These are phyloP conservation scores for Hibiscus syriacus DNA, from an alignment of 345 rosid species.

Conservation along the genomic window DNA sequence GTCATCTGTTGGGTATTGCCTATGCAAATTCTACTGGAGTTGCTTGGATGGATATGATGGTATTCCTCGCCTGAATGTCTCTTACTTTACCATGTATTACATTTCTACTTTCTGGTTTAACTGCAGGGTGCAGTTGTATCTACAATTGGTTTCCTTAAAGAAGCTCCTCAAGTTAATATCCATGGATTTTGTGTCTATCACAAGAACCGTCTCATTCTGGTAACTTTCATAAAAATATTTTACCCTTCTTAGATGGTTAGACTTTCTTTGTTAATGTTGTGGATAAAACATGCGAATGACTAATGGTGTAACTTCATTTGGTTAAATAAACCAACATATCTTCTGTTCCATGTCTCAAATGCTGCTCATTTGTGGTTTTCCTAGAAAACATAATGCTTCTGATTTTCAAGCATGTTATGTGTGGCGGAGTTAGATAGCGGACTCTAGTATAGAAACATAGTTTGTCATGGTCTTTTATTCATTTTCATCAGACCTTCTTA, in stretches of 20 bases:
- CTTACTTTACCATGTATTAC: neutral
- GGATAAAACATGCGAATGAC: neutral
- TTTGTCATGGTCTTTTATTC: too few species aligned
- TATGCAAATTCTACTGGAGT: neutral
- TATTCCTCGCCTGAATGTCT: neutral
- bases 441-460: neutral
- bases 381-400: neutral
- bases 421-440: neutral
- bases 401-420: neutral
- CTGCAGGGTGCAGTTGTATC: slow-evolving; percentile 66
- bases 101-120: slow-evolving; percentile 11
- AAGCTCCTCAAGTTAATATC: slow-evolving; percentile 66
- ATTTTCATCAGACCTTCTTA: too few species aligned
- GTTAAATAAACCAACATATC: neutral
- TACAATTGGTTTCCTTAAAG: slow-evolving; percentile 88
- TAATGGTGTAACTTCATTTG: neutral
- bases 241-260: neutral
- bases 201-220: slow-evolving; percentile 89
- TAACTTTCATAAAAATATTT: slow-evolving; percentile 16
- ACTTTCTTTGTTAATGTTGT: neutral
- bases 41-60: neutral
- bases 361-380: neutral
- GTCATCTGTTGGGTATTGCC: too few species aligned
- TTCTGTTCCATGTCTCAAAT: neutral
- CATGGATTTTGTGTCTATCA: slow-evolving; percentile 87